A percentile compares a stretch with the other conserved stretches of the same genome.
These are phyloP conservation scores for Physcomitrium patens DNA, from an alignment of 225 moss, liverwort and hornwort species.

Conservation along the genomic window DNA sequence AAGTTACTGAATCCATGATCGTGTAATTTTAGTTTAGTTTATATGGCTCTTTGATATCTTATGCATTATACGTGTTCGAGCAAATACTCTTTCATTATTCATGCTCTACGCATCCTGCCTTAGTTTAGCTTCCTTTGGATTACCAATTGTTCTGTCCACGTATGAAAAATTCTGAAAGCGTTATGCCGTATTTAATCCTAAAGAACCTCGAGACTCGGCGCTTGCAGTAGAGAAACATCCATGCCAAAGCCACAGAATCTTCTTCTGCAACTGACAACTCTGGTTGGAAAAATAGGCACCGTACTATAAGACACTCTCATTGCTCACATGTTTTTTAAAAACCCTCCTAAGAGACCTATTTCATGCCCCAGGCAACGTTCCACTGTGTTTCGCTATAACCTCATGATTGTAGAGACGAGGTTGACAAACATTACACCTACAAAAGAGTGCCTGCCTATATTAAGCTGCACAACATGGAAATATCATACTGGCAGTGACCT, in stretches of 20 bases:
- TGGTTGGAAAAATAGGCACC: slow-evolving; percentile 1
- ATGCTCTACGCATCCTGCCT: too few relatives aligned
- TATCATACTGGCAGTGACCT: slow-evolving; percentile 37
- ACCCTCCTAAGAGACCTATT: slow-evolving; percentile 4
- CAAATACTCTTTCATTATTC: too few relatives aligned
- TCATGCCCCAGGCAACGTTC: neutral
- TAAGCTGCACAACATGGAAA: slow-evolving; percentile 41
- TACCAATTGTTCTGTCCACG: too few relatives aligned
- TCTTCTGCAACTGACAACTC: slow-evolving; percentile 13
- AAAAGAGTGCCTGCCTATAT: slow-evolving; percentile 32
- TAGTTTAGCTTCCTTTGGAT: too few relatives aligned
- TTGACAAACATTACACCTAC: slow-evolving; percentile 37
- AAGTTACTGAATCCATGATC: too few relatives aligned
- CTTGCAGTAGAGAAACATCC: neutral
- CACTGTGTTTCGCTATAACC: neutral
- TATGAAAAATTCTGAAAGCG: too few relatives aligned
- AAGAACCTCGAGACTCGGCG: neutral
- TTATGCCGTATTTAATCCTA: neutral
- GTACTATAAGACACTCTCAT: slow-evolving; percentile 21
- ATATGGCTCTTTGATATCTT: too few relatives aligned
- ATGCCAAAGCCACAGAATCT: slow-evolving; percentile 6
- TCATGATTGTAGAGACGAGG: neutral
- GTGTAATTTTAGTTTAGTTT: too few relatives aligned
- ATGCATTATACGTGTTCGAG: too few relatives aligned
- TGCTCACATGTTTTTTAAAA: slow-evolving; percentile 3